Base-by-base conservation (phyloP, 108 stramenopile species). In the Skeletonema grethae region DNA sequence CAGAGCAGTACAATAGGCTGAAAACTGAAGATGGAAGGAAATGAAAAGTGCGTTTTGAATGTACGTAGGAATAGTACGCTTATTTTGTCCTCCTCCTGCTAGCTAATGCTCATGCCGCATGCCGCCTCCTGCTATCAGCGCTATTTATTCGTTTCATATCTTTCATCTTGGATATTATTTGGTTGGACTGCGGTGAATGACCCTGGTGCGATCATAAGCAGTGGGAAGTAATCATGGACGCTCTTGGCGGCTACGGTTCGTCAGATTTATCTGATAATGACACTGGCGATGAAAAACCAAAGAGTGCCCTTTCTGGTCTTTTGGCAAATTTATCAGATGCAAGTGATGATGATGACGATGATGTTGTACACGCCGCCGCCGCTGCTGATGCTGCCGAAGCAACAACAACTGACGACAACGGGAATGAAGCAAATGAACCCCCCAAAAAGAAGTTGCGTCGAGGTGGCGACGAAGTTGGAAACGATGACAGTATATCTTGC, bases 231-330 rank as follows among this genome's bases (percentile, higher is more conserved):
- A 34, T 34, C 3, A 72, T 72, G 70, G 70, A 72, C 34, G 70
- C 70, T 13, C 62, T 72, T n/a, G 62, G 60, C 24, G 70, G 70
- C 16, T 72, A 72, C 41, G 70, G 70, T 3, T 72, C 70, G 3
- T 63, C 70, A 22, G 70, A 72, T 55, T 45, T 41, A 18, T 63
- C 61, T 15, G 24, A 59, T 11, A 35, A 69, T 12, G 38, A 39
- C 28, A n/a, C 41, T 0, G 41, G 41, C 15, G 50, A 50, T 13
- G 39, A 5, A n/a, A 25, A 46, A 9, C 30, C 18, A 7, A 60
- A 48, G 20, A 35, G 34, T 6, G 50, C 41, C 12, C 50, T 72
- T 4, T 50, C 61, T 4, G 31, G 61, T 20, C 62, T 72, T 3
- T 62, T 72, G 13, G 70, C 53, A 24, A 61, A 63, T 63, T 62